Evolutionary conservation across 1,139 yeast genomes (phyloP).

Genomic region (Diutina pseudorugosa): DNA sequence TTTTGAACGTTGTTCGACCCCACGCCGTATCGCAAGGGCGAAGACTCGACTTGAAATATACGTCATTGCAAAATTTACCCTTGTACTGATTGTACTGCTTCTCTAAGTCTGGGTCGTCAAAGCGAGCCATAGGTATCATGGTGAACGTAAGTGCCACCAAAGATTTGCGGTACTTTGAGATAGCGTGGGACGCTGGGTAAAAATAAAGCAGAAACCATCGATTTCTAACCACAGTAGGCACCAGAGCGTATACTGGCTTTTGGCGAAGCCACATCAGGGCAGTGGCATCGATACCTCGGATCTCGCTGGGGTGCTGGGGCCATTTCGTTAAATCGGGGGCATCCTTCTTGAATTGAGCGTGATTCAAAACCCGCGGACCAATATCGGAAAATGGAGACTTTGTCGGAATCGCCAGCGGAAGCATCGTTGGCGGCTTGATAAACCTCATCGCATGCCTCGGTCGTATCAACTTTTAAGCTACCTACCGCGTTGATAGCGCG

Average conservation of each 20-base stretch:
- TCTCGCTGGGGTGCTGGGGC: not conserved
- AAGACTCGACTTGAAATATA: not conserved
- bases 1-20: not conserved
- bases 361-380: not conserved
- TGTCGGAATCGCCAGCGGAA: not conserved
- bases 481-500: not conserved
- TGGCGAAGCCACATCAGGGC: not conserved
- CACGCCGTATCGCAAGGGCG: not conserved
- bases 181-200: not conserved
- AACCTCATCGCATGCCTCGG: not conserved
- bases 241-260: not conserved
- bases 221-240: not conserved
- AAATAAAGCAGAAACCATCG: not conserved
- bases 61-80: not conserved
- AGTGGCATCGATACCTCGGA: not conserved
- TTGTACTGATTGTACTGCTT: not conserved
- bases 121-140: not conserved
- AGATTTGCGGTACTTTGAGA: not conserved
- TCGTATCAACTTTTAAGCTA: not conserved
- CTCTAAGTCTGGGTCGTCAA: not conserved
- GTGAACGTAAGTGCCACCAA: not conserved
- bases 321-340: not conserved
- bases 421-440: not conserved
- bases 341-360: not conserved
- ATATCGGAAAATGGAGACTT: not conserved